Base-by-base conservation (phyloP, 768 basidiomycete genomes). In the Chlorophyllum brunneum region DNA sequence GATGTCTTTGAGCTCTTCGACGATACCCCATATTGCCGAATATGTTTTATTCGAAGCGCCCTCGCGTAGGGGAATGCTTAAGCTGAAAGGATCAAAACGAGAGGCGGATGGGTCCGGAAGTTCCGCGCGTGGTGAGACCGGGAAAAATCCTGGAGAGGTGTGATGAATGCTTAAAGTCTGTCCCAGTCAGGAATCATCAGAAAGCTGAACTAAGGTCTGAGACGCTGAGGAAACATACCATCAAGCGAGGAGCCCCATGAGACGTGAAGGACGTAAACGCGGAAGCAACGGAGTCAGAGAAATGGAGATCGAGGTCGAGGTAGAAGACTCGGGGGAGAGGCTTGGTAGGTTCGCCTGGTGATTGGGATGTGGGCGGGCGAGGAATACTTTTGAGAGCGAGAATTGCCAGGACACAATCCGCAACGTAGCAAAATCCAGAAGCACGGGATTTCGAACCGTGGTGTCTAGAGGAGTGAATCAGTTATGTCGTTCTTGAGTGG, bases 391-490 rank as follows among this genome's bases (percentile, higher is more conserved):
- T 83, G 37, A 97, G 76, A 3, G 78, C 71, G 51, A 95, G 77
- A 53, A 97, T 83, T 0, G 86, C 86, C 1, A 98, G 77, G 8
- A 93, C 79, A 49, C 87, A 84, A 63, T 98, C 95, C 1, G 92
- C 88, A 18, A 98, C 88, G 63, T 97, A 98, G 72, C 95, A 98
- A 68, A 90, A 98, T 0, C 95, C 95, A 3, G 88, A 82, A 0
- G 93, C 93, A 37, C 72, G 75, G 0, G 80, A 76, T 63, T 90
- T 86, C 45, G 83, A 79, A 0, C 90, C 89, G 60, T 97, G 95
- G 60, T 95, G 95, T 60, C 93, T 85, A 46, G 9, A 26, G 0
- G 8, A n/a, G n/a, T n/a, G 11, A 3, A 18, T 24, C 16, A 15
- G 9, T 30, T 15, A 46, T 29, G n/a, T 7, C n/a, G n/a, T n/a